Base-by-base conservation (phyloP, 441 rosid species). In the Pelargonium exstipulatum region DNA sequence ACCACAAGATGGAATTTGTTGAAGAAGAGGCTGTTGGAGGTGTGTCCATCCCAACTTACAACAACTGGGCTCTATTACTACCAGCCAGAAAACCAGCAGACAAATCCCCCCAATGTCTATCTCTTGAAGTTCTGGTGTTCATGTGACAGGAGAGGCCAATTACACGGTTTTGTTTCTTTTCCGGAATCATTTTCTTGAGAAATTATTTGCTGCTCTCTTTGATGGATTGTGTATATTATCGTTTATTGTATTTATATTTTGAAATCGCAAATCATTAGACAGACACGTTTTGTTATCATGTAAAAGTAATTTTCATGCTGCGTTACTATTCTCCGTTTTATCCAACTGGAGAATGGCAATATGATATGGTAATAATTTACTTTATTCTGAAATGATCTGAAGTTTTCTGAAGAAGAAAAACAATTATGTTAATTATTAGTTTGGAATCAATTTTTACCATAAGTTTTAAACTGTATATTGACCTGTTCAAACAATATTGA, bases 71-170 rank as follows among this genome's bases (percentile, higher is more conserved):
- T 88, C 4, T 73, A 70, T 64, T 85, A 79, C 66, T 86, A 88
- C 71, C 22, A 67, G 62, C 69, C 69, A 0, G 79, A 76, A 71
- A 71, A 79, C 71, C 79, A 73, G 79, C 82, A 57, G 64, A 81
- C 80, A 5, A 77, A 67, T 76, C 71, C 70, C 1, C 78, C 78
- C 1, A 82, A 79, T 65, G 86, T 86, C 42, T 88, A 84, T 43
- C 88, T 86, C 35, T 73, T 88, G 73, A 84, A 83, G 74, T 88
- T 88, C 71, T 88, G 92, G 90, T 88, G 93, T 74, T 82, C 83
- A 55, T 72, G 58, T 40, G 81, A 82, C 51, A 75, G 85, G 37
- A 81, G 74, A 69, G 88, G 88, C 69, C 83, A 86, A 9, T 68
- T 84, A 69, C 84, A 86, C 35, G 87, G 90, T 88, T 76, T 65